A percentile compares a stretch with the other conserved stretches of the same genome.
Conservation (phyloP, 2,329 filamentous ascomycete genomes). For the Xylariaceae sp. region DNA sequence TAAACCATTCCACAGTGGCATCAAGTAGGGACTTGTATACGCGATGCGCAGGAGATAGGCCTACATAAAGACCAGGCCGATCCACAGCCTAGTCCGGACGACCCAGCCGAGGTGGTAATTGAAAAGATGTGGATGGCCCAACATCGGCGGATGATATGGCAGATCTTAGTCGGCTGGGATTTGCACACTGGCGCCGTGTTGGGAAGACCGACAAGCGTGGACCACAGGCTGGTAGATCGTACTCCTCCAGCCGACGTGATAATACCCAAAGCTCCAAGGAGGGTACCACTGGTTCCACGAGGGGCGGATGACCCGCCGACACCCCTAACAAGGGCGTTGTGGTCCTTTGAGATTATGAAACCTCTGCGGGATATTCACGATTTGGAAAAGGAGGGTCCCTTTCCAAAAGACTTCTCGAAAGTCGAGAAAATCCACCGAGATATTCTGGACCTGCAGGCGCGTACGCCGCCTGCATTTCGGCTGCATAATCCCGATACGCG, state of each 20-base stretch:
- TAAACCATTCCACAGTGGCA: constrained; percentile 42
- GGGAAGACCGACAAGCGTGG: constrained; percentile 52
- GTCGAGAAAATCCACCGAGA: constrained; percentile 51
- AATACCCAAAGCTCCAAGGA: constrained; percentile 41
- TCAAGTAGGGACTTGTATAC: constrained; percentile 50
- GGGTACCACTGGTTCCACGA: constrained; percentile 44
- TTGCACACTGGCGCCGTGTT: constrained; percentile 49
- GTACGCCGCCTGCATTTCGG: constrained; percentile 50
- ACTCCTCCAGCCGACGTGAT: constrained; percentile 51
- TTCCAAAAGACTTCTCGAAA: constrained; percentile 48
- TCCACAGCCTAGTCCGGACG: constrained; percentile 42
- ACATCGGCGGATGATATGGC: constrained; percentile 51
- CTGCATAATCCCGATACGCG: constrained; percentile 52
- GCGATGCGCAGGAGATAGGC: constrained; percentile 60
- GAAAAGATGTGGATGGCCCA: constrained; percentile 57
- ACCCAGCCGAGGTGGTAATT: constrained; percentile 41
- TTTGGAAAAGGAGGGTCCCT: constrained; percentile 52
- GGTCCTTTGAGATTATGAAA: constrained; percentile 43
- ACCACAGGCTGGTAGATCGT: constrained; percentile 42
- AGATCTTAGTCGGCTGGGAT: constrained; percentile 51
- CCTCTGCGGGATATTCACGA: constrained; percentile 50
- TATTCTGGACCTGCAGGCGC: constrained; percentile 43
- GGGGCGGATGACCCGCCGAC: constrained; percentile 51
- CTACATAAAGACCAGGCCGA: constrained; percentile 52
- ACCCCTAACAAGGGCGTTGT: constrained; percentile 49